Evolutionary conservation across 2,329 filamentous ascomycete species (phyloP).

Genomic region (Phaeomoniella chlamydospora): DNA sequence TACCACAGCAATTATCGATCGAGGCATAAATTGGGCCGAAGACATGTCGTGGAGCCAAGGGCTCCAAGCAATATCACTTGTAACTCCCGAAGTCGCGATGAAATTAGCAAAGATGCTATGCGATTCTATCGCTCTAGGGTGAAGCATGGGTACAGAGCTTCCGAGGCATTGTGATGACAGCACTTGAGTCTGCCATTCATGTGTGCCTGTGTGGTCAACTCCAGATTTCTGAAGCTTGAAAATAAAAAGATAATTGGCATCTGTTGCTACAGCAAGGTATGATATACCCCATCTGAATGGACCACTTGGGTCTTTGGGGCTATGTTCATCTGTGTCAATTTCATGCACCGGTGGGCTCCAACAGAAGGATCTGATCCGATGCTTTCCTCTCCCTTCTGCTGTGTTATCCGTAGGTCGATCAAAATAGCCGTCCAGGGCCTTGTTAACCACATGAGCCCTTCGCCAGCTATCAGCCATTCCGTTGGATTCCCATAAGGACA

Average conservation of each 20-base stretch:
- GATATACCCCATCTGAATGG: slow-evolving; percentile 18
- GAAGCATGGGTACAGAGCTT: neutral
- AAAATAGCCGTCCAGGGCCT: slow-evolving; percentile 27
- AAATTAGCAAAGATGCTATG: neutral
- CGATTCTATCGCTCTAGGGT: neutral
- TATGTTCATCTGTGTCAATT: too few relatives aligned
- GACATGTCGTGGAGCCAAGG: slow-evolving; percentile 1
- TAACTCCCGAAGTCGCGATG: slow-evolving; percentile 12
- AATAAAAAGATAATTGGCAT: slow-evolving; percentile 10
- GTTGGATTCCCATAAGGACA: slow-evolving; percentile 41
- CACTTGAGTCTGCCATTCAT: neutral
- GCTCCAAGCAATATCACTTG: slow-evolving; percentile 6
- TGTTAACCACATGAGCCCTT: slow-evolving; percentile 38
- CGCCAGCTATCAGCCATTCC: slow-evolving; percentile 34
- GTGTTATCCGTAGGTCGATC: slow-evolving; percentile 9
- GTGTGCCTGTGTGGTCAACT: neutral
- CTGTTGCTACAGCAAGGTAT: slow-evolving; percentile 21
- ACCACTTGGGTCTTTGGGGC: too few relatives aligned
- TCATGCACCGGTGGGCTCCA: slow-evolving; percentile 22
- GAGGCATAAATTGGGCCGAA: neutral
- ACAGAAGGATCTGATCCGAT: slow-evolving; percentile 24
- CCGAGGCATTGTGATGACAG: neutral
- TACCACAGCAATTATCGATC: neutral
- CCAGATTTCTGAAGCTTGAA: neutral
- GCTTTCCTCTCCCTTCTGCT: slow-evolving; percentile 14